These are phyloP conservation scores for Ogataea paraovalis DNA, from an alignment of 805 yeast species.

Conservation along the genomic window DNA sequence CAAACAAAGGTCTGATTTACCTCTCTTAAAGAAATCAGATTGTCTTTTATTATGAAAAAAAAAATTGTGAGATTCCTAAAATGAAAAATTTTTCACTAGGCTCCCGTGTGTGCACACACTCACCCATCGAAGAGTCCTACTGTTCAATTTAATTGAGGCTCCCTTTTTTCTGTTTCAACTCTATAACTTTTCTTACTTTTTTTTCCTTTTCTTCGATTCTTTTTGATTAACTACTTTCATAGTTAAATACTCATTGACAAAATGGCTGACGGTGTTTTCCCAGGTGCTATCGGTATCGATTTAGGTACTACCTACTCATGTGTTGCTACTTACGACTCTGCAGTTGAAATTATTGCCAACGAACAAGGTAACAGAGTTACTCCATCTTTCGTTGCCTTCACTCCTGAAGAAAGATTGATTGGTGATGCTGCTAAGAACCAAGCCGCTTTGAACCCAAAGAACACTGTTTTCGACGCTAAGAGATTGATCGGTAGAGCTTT, in stretches of 20 bases:
- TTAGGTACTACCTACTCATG: constrained; percentile 82
- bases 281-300: constrained; percentile 99
- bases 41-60: constrained; percentile 1
- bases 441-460: constrained; percentile 74
- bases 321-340: constrained; percentile 72
- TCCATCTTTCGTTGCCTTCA: constrained; percentile 78
- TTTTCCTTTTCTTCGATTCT: background rate
- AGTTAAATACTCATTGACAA: constrained; percentile 23
- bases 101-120: background rate
- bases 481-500: constrained; percentile 79
- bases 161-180: background rate
- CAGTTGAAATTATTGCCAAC: constrained; percentile 76
- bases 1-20: background rate
- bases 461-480: constrained; percentile 81
- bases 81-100: constrained; percentile 20
- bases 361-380: constrained; percentile 86
- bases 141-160: background rate
- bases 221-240: constrained; percentile 2
- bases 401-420: constrained; percentile 71
- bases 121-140: constrained; percentile 1
- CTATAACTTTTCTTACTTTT: background rate
- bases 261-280: constrained; percentile 98
- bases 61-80: constrained; percentile 8
- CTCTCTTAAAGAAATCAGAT: background rate
- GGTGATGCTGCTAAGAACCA: constrained; percentile 85